These are phyloP conservation scores for Ogataea henricii DNA, from an alignment of 805 yeast species.

Conservation along the genomic window DNA sequence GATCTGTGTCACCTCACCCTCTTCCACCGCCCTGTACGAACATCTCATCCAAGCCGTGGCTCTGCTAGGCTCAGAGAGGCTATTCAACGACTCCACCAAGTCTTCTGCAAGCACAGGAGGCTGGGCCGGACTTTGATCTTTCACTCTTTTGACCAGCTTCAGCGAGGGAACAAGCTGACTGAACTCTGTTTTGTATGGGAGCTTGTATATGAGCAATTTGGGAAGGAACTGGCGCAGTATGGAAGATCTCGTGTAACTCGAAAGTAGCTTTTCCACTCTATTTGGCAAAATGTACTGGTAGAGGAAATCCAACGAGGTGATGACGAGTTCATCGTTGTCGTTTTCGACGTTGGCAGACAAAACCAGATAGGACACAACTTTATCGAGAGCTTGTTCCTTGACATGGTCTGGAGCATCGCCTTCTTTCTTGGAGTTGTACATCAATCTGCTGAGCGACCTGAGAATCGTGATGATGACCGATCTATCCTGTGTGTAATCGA, in stretches of 20 bases:
- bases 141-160: conserved; percentile 57
- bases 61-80: conserved; percentile 79
- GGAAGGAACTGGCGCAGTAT: conserved; percentile 64
- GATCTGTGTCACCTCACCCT: conserved; percentile 91
- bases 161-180: conserved; percentile 37
- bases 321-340: conserved; percentile 67
- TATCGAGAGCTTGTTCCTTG: conserved; percentile 48
- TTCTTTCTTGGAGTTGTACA: conserved; percentile 53
- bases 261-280: conserved; percentile 54
- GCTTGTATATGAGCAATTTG: conserved; percentile 53
- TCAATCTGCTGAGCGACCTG: conserved; percentile 76
- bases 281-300: conserved; percentile 74
- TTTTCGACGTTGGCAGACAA: conserved; percentile 38
- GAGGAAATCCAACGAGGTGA: conserved; percentile 77
- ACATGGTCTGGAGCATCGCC: conserved; percentile 52
- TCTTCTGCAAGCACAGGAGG: conserved; percentile 54
- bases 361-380: conserved; percentile 58
- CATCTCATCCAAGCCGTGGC: conserved; percentile 95
- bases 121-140: conserved; percentile 57
- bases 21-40: conserved; percentile 75
- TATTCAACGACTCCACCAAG: conserved; percentile 60
- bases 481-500: conserved; percentile 63
- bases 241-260: conserved; percentile 49
- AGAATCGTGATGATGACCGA: conserved; percentile 66
- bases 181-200: conserved; percentile 39